Evolutionary conservation across 257 asterid genomes (phyloP).

Genomic region (Capsicum pubescens): DNA sequence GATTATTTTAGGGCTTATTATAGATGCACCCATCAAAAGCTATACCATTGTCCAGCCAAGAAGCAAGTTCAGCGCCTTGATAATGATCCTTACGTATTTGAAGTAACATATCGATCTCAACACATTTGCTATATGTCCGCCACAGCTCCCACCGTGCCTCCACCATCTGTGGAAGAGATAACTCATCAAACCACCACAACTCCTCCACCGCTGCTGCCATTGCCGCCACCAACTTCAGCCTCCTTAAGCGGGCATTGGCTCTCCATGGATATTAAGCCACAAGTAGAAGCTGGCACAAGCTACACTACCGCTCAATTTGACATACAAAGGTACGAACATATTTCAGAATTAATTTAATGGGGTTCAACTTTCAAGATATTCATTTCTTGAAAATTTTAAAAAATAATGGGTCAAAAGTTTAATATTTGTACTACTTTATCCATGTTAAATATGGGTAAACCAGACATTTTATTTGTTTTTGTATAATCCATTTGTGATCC

Average conservation of each 20-base stretch:
- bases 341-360: background rate
- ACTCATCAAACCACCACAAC: conserved; percentile 27
- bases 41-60: conserved; percentile 74
- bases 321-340: background rate
- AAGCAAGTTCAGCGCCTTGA: conserved; percentile 84
- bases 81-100: conserved; percentile 61
- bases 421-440: background rate
- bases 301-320: background rate
- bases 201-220: conserved; percentile 27
- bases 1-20: conserved; percentile 64
- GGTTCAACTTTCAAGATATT: background rate
- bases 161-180: conserved; percentile 21
- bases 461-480: background rate
- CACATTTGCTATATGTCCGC: conserved; percentile 80
- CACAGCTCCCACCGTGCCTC: conserved; percentile 67
- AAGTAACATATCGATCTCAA: conserved; percentile 62
- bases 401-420: background rate
- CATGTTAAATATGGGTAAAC: background rate
- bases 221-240: conserved; percentile 31
- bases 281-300: conserved; percentile 27
- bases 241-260: conserved; percentile 52
- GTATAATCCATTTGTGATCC: background rate
- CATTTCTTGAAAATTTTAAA: background rate
- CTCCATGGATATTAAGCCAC: conserved; percentile 57
- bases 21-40: conserved; percentile 82